A percentile compares a stretch with the other conserved stretches of the same genome.
Conservation (phyloP, 2,329 filamentous ascomycete genomes). For the Colletotrichum shisoi region DNA sequence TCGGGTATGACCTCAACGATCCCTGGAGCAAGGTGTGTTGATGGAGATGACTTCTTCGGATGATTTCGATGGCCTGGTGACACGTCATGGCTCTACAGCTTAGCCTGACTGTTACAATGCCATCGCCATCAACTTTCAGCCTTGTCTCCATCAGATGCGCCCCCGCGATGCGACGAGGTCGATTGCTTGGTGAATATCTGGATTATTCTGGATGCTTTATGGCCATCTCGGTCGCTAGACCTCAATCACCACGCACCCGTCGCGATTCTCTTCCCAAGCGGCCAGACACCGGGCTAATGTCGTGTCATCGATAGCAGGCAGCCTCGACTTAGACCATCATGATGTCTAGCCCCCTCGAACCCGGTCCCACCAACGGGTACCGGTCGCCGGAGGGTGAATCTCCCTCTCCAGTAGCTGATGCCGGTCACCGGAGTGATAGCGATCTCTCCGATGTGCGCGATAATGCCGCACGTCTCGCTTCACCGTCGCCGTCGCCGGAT, state of each 20-base stretch:
- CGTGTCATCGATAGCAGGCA: conserved; percentile 54
- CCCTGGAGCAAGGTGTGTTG: conserved; percentile 44
- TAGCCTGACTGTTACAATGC: conserved; percentile 53
- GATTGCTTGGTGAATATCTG: conserved; percentile 47
- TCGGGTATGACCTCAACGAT: conserved; percentile 43
- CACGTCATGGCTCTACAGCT: conserved; percentile 40
- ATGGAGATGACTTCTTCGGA: conserved; percentile 50
- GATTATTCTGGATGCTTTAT: conserved; percentile 54
- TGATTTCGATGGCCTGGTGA: conserved; percentile 46
- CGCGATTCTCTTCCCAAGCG: conserved; percentile 3
- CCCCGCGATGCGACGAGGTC: conserved; percentile 56
- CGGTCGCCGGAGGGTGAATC: conserved; percentile 62
- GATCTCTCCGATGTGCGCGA: conserved; percentile 78
- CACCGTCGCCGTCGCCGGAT: conserved; percentile 54
- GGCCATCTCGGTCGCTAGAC: conserved; percentile 45
- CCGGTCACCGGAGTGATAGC: conserved; percentile 70
- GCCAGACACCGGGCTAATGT: conserved; percentile 48
- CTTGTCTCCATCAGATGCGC: conserved; percentile 57
- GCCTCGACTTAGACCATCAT: conserved; percentile 68
- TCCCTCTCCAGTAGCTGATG: conserved; percentile 51
- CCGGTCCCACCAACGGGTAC: conserved; percentile 72
- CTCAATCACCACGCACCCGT: conserved; percentile 56
- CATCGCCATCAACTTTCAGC: conserved; percentile 55
- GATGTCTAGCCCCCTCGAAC: conserved; percentile 70
- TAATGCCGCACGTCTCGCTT: conserved; percentile 59